A percentile compares a stretch with the other conserved stretches of the same genome.
Conservation (phyloP, 176 grass and related monocot genomes). For the maize (Zea mays) region DNA sequence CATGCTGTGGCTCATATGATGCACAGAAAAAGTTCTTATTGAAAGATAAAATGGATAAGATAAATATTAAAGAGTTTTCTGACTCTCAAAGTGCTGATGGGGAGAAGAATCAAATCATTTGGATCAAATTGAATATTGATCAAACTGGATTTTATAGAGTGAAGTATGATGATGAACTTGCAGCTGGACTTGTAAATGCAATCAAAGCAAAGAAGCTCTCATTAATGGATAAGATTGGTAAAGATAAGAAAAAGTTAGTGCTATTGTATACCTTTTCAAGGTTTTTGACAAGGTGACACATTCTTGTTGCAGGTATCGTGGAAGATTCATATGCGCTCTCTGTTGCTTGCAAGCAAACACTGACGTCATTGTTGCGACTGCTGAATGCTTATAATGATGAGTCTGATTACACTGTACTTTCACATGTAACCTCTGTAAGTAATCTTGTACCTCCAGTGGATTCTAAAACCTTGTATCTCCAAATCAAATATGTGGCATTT, state of each 20-base stretch:
- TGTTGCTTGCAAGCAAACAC: conserved; percentile 73
- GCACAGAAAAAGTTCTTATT: conserved; percentile 71
- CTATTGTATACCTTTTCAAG: background rate
- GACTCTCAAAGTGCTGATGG: conserved; percentile 29
- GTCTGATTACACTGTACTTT: conserved; percentile 84
- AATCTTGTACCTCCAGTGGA: conserved; percentile 10
- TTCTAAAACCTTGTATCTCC: conserved; percentile 21
- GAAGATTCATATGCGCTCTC: conserved; percentile 78
- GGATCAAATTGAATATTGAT: conserved; percentile 87
- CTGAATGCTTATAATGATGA: conserved; percentile 73
- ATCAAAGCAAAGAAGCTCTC: conserved; percentile 66
- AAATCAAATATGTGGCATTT: conserved; percentile 8
- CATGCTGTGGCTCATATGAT: conserved; percentile 73
- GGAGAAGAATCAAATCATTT: conserved; percentile 40
- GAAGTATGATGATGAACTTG: conserved; percentile 91
- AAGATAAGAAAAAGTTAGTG: background rate
- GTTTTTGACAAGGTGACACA: conserved; percentile 13
- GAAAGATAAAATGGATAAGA: conserved; percentile 63
- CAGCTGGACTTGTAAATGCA: conserved; percentile 65
- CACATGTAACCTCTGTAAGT: conserved; percentile 82
- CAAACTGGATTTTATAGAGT: conserved; percentile 93
- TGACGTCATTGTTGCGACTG: conserved; percentile 73
- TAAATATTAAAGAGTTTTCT: conserved; percentile 49
- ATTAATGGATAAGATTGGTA: conserved; percentile 88
- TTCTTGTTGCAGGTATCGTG: conserved; percentile 64